Evolutionary conservation across 2,329 filamentous ascomycete species (phyloP).

Genomic region (Colletotrichum plurivorum): DNA sequence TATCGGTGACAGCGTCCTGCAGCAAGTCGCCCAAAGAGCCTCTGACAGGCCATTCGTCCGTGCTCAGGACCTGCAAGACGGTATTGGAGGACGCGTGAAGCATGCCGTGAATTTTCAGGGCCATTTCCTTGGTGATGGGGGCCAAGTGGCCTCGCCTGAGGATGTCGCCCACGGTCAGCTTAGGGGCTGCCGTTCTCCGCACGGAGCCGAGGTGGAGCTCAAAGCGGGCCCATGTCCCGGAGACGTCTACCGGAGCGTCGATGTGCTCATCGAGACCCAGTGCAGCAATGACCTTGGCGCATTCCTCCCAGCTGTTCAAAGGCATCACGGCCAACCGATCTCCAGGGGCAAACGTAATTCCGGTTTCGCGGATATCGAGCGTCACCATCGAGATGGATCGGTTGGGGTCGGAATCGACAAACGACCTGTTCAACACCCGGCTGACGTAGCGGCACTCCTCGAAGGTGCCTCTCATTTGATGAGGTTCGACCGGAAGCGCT

Average conservation of each 20-base stretch:
- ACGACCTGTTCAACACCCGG: constrained; percentile 57
- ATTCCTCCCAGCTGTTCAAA: constrained; percentile 67
- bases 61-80: constrained; percentile 63
- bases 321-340: constrained; percentile 69
- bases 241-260: constrained; percentile 54
- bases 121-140: constrained; percentile 65
- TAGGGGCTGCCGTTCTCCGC: constrained; percentile 42
- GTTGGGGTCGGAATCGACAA: constrained; percentile 61
- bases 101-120: constrained; percentile 62
- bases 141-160: constrained; percentile 65
- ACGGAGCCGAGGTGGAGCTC: constrained; percentile 60
- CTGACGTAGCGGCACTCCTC: constrained; percentile 67
- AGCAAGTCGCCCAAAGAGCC: constrained; percentile 65
- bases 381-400: constrained; percentile 64
- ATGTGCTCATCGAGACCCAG: constrained; percentile 64
- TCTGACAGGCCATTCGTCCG: constrained; percentile 65
- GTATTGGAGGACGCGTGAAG: constrained; percentile 65
- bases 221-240: constrained; percentile 62
- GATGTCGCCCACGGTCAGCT: constrained; percentile 63
- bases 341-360: constrained; percentile 67
- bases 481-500: constrained; percentile 60
- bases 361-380: constrained; percentile 65
- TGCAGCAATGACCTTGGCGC: constrained; percentile 66
- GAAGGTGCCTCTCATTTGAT: constrained; percentile 68
- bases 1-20: constrained; percentile 63